Evolutionary conservation across 352 stramenopile genomes (phyloP).

Genomic region (Phytophthora vignae): DNA sequence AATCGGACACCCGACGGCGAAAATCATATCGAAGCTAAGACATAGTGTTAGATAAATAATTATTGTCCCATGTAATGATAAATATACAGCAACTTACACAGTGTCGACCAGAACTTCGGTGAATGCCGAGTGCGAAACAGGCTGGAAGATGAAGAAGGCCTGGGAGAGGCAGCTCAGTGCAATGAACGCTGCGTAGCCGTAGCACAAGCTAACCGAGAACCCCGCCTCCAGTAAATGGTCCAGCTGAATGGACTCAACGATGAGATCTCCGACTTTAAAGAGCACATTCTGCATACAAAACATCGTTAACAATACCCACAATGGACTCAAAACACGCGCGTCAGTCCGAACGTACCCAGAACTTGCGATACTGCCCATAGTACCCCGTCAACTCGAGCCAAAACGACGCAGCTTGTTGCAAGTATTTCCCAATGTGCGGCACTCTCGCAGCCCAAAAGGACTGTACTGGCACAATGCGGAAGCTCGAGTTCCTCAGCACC

Average conservation of each 20-base stretch:
- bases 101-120: conserved; percentile 34
- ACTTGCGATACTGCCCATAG: conserved; percentile 17
- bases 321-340: background rate
- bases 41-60: background rate
- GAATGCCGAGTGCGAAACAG: conserved; percentile 19
- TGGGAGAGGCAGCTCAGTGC: conserved; percentile 20
- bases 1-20: conserved; percentile 33
- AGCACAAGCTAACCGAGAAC: conserved; percentile 10
- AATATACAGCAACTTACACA: conserved; percentile 17
- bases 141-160: conserved; percentile 21
- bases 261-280: conserved; percentile 21
- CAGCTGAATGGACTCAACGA: conserved; percentile 25
- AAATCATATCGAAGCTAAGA: conserved; percentile 34
- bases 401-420: conserved; percentile 8
- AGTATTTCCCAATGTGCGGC: conserved; percentile 15
- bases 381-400: conserved; percentile 19
- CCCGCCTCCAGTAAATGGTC: conserved; percentile 25
- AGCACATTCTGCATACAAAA: conserved; percentile 13
- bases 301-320: background rate
- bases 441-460: background rate
- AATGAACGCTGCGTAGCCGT: conserved; percentile 19
- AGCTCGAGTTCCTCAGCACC: conserved; percentile 10
- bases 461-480: background rate
- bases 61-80: background rate
- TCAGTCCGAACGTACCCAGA: conserved; percentile 9